Evolutionary conservation across 1,139 yeast species (phyloP), one percentile per base, ranked within the genome.

Genomic region (Pichia sp.): DNA sequence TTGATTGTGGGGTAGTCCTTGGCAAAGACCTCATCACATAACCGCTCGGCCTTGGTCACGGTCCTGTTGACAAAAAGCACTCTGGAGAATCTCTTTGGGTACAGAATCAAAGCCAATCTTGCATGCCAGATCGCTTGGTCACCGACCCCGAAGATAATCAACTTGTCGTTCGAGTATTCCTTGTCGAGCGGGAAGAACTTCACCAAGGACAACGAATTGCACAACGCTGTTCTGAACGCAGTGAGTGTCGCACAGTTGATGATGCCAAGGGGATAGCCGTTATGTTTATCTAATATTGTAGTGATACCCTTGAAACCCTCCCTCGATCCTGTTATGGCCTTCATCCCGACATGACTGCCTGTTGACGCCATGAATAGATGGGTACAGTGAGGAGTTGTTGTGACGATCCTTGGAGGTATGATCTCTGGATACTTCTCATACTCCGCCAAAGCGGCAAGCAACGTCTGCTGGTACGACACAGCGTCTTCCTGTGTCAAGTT

Each of bases 111-210:
- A 0, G 82, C 72, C 50, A 84, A 66, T 58, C 73, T 72, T 29
- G 77, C 69, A 62, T 85, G 90, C 90, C 90, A 85, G 60, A 75
- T 77, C 0, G 85, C 85, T 64, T 85, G 90, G 31, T 76, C 73
- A 0, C 90, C 90, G n/a, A 81, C 80, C 0, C 90, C 90, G 65
- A 80, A 81, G 1, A 79, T 81, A 10, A 76, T 63, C 43, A 79
- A 30, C 3, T 59, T 58, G 6, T 51, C 57, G 8, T 36, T 50
- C 5, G 38, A 19, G 34, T 57, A 57, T 2, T 42, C 16, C 11
- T 65, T 64, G 2, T 57, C 58, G 2, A 64, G 26, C 1, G 69
- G 66, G 43, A 78, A 68, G 1, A 71, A 72, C 53, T 72, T 75
- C 11, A 69, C 69, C 57, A 83, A 65, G 0, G 82, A 80, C 16